Evolutionary conservation across 2,329 filamentous ascomycete genomes (phyloP), one percentile per base, ranked within the genome.

Genomic region (Talaromyces sp.): DNA sequence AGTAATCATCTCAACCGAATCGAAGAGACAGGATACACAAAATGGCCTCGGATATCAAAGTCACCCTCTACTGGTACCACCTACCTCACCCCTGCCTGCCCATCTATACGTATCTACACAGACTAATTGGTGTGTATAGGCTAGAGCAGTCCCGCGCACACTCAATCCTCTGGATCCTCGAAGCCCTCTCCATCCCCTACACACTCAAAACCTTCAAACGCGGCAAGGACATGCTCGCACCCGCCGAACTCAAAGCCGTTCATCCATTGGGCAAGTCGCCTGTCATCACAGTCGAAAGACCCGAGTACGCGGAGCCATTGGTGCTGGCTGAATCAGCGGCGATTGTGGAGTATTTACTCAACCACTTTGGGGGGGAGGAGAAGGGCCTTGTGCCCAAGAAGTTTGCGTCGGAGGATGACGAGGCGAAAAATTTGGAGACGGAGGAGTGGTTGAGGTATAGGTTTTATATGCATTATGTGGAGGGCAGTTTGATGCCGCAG

Each of bases 181-280:
- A 95, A 75, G 92, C 94, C 77, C 88, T 95, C 68, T 84, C 90
- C 51, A 77, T 96, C 38, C 84, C 89, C 31, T 97, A 96, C 78
- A 87, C 93, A 68, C 80, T 97, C 65, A 87, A 94, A 73, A 84
- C 90, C 63, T 95, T 90, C 83, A 92, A 91, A 76, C 89, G 93
- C 43, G 75, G 76, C 45, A 72, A 78, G 65, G 85, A 89, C 64
- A 84, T 82, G 70, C 82, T 91, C n/a, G 93, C 93, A 1, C 91
- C 92, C 3, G 81, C 87, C 0, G 89, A 91, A 72, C 84, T 97
- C 54, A 89, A 90, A 73, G 83, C 91, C 68, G 79, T 96, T 43
- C 92, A 97, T 73, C 90, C 92, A 0, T 83, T 97, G 3, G 94
- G 94, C 68, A 97, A 97, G 76, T 93, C 92, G 1, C 94, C 94